Evolutionary conservation across 176 grass and related monocot species (phyloP), one percentile per base, ranked within the genome.

Genomic region (Phyllostachys edulis): DNA sequence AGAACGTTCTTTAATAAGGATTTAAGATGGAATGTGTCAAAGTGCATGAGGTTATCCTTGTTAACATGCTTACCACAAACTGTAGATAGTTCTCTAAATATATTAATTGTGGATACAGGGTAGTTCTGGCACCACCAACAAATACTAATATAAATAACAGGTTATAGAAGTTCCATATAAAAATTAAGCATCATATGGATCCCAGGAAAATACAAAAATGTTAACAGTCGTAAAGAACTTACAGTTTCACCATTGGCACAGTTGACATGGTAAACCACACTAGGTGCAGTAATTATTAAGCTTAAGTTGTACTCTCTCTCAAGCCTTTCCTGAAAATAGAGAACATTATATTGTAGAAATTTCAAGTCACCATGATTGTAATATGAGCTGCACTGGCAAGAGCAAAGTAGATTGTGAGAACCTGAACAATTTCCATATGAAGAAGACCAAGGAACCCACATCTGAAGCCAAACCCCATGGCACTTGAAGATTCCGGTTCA

Each of bases 361-460:
- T 77, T 69, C 65, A 69, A 38, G 18, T n/a, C 34, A 50, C n/a
- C 4, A 24, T 84, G 39, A 16, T 76, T 63, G 52, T 44, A 89
- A 78, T 85, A 76, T 83, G 62, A 80, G 24, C 38, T 88, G n/a
- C 21, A 85, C 84, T 82, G 61, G 21, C 45, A 84, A 85, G 64
- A 84, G 36, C 20, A 20, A 69, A 41, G 44, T 78, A 68, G 63
- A 79, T 29, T 75, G 77, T 80, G 80, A 63, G 29, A 86, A 98
- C 95, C 95, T 98, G 95, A 82, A 98, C 95, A 85, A 98, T 98
- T 88, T 98, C 95, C 95, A 98, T 95, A 88, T 98, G 95, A 78
- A 98, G 95, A 70, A 98, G 88, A 67, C 92, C 92, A 50, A 98
- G 90, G 87, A 98, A 98, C 13, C 95, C 95, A 85, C 95, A 98